Conservation (phyloP, 1,139 yeast species). For the Suhomyces taliae region DNA sequence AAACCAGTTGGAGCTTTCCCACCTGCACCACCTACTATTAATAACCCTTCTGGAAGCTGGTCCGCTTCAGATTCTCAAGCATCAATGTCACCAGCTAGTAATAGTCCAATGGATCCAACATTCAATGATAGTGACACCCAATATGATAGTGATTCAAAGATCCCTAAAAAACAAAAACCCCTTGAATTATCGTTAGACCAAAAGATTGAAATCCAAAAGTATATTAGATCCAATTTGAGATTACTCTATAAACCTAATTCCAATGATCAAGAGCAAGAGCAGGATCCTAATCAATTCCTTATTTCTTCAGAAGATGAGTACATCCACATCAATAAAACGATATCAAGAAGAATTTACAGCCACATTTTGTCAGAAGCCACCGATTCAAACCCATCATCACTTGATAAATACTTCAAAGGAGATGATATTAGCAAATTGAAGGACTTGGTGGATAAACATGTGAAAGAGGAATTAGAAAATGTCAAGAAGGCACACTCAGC, state of each 20-base stretch:
- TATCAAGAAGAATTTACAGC: constrained; percentile 48
- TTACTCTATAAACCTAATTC: constrained; percentile 44
- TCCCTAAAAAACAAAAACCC: constrained; percentile 3
- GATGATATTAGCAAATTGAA: constrained; percentile 18
- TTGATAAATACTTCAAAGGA: constrained; percentile 20
- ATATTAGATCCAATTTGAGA: constrained; percentile 51
- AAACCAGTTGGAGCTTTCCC: constrained; percentile 1
- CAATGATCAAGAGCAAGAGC: background rate
- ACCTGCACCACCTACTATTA: constrained; percentile 1
- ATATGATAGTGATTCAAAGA: constrained; percentile 12
- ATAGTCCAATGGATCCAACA: constrained; percentile 12
- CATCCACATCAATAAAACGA: constrained; percentile 36
- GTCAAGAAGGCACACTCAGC: background rate
- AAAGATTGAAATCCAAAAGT: constrained; percentile 51
- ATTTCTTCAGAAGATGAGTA: constrained; percentile 34
- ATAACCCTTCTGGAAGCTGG: constrained; percentile 4
- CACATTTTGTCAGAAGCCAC: constrained; percentile 19
- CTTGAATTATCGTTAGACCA: constrained; percentile 39
- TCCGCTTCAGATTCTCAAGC: constrained; percentile 10
- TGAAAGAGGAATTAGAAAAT: constrained; percentile 20
- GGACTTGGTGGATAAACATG: constrained; percentile 24
- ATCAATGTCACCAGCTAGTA: constrained; percentile 10
- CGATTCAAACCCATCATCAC: constrained; percentile 9
- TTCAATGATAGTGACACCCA: constrained; percentile 16
- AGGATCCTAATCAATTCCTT: background rate